Evolutionary conservation across 2,329 filamentous ascomycete genomes (phyloP).

Genomic region (Phaeosphaeriaceae sp.): DNA sequence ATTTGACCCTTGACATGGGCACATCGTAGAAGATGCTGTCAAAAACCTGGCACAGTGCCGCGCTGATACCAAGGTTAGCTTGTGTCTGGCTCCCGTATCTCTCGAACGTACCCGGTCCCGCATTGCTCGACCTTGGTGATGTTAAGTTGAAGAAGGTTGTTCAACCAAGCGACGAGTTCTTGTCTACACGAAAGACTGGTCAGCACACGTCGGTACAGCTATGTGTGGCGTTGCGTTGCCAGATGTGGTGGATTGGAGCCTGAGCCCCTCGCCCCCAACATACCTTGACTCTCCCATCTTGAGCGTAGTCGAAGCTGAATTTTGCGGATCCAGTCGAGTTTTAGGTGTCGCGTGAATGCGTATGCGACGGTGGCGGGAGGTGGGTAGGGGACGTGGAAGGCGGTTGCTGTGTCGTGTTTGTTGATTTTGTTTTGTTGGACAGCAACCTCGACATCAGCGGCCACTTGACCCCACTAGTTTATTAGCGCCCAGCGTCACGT

Average conservation of each 20-base stretch:
- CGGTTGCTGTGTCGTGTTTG: conserved; percentile 29
- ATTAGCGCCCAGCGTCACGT: conserved; percentile 5
- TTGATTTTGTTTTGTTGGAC: conserved; percentile 26
- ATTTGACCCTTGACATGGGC: conserved; percentile 95
- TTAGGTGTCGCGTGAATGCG: conserved; percentile 8
- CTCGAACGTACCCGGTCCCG: conserved; percentile 81
- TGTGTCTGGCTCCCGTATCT: neutral
- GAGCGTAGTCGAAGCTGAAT: conserved; percentile 14
- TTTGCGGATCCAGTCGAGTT: conserved; percentile 5
- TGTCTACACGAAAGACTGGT: conserved; percentile 67
- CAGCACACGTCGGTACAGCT: conserved; percentile 18
- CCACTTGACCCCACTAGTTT: conserved; percentile 20
- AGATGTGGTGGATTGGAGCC: conserved; percentile 21
- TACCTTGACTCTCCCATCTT: conserved; percentile 72
- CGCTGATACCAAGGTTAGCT: conserved; percentile 61
- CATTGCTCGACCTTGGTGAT: conserved; percentile 99
- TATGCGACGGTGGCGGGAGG: conserved; percentile 12
- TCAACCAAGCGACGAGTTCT: conserved; percentile 95
- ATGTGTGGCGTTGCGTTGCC: conserved; percentile 26
- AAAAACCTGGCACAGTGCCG: conserved; percentile 95
- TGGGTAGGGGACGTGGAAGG: conserved; percentile 9
- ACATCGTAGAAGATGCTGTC: conserved; percentile 98
- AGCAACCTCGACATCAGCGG: conserved; percentile 21
- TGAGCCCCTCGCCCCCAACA: conserved; percentile 16
- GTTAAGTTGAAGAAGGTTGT: conserved; percentile 97